Conservation (phyloP, 192 early-diverging fungal species). For the Lunasporangiospora selenospora region DNA sequence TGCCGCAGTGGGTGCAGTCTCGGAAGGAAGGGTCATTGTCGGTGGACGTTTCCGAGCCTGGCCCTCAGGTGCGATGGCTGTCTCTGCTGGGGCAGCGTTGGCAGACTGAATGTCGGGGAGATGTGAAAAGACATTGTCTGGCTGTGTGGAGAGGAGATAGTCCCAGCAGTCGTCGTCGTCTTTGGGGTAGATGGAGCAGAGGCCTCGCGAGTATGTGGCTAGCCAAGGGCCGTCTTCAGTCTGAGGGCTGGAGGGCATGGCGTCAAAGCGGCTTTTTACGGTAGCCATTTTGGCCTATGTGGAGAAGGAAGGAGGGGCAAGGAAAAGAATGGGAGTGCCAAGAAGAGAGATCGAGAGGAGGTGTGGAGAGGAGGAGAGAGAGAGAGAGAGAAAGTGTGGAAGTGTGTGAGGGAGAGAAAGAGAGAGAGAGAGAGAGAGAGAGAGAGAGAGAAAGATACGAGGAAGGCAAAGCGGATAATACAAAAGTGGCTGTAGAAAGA, state of each 20-base stretch:
- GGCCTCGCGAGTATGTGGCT: conserved; percentile 28
- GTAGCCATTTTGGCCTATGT: conserved; percentile 19
- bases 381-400: background rate
- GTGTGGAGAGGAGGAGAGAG: background rate
- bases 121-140: conserved; percentile 11
- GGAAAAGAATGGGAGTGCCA: too few species aligned
- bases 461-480: background rate
- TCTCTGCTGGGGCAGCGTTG: background rate
- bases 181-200: conserved; percentile 37
- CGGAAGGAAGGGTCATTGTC: conserved; percentile 1
- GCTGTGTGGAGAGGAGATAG: conserved; percentile 19
- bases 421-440: background rate
- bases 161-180: conserved; percentile 40
- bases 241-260: background rate
- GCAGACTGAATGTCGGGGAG: background rate
- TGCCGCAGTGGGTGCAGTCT: background rate
- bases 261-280: conserved; percentile 20
- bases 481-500: too few species aligned
- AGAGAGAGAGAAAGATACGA: conserved; percentile 2
- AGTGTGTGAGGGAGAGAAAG: background rate
- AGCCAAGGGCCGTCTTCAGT: conserved; percentile 14
- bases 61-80: background rate
- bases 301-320: too few species aligned
- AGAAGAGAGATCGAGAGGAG: background rate
- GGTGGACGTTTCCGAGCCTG: background rate